Evolutionary conservation across 306 rosid genomes (phyloP).

Genomic region (Dalbergia cochinchinensis): DNA sequence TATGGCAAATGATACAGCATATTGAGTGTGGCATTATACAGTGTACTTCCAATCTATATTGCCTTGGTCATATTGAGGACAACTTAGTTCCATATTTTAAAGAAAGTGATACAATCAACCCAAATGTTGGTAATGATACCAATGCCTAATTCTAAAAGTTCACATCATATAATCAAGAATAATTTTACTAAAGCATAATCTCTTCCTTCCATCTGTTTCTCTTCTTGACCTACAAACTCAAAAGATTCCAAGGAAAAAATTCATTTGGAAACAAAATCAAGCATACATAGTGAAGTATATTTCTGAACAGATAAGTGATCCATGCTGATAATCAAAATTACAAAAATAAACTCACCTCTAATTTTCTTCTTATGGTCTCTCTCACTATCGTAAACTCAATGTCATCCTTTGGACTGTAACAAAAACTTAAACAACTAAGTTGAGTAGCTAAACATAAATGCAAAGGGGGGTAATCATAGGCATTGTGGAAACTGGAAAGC

Average conservation of each 20-base stretch:
- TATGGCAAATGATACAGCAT: conserved; percentile 19
- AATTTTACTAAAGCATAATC: background rate
- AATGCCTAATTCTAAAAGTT: conserved; percentile 12
- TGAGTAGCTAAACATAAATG: conserved; percentile 10
- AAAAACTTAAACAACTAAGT: conserved; percentile 27
- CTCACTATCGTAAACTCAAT: conserved; percentile 92
- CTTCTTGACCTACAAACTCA: conserved; percentile 22
- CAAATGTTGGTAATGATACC: background rate
- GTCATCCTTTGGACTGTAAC: conserved; percentile 83
- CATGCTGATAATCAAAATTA: conserved; percentile 23
- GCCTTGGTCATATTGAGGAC: conserved; percentile 1
- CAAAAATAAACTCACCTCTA: conserved; percentile 71
- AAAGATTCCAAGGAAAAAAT: conserved; percentile 22
- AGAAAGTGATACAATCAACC: background rate
- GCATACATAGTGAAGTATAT: conserved; percentile 1
- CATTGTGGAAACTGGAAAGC: conserved; percentile 5
- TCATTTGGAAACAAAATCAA: conserved; percentile 20
- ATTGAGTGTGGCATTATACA: conserved; percentile 3
- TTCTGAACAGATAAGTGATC: conserved; percentile 8
- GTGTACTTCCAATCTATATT: conserved; percentile 9
- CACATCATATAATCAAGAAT: conserved; percentile 7
- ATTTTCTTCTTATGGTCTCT: conserved; percentile 78
- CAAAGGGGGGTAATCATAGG: conserved; percentile 27
- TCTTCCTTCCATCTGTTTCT: conserved; percentile 3
- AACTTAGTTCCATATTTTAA: background rate